A percentile compares a stretch with the other conserved stretches of the same genome.
Evolutionary conservation across 2,329 filamentous ascomycete genomes (phyloP).

Genomic region (Fusarium sp.): DNA sequence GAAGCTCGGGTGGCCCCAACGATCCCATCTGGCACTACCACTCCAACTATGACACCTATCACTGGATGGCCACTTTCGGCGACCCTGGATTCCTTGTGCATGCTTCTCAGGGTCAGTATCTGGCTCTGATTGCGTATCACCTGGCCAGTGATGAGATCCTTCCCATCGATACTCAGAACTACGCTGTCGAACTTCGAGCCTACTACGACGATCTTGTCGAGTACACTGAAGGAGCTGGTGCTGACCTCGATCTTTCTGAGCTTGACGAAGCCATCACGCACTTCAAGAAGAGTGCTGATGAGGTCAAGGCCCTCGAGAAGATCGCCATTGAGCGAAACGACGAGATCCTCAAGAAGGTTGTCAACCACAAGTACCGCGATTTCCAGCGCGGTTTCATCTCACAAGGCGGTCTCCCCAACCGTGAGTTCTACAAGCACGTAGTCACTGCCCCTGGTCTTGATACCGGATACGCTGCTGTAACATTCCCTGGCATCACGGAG

Average conservation of each 20-base stretch:
- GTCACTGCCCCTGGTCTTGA: conserved; percentile 61
- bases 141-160: conserved; percentile 53
- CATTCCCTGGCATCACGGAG: conserved; percentile 72
- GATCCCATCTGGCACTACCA: conserved; percentile 81
- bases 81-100: conserved; percentile 75
- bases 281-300: conserved; percentile 49
- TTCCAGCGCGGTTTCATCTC: conserved; percentile 63
- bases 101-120: conserved; percentile 63
- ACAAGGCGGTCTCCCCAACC: conserved; percentile 58
- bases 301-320: conserved; percentile 49
- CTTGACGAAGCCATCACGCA: conserved; percentile 54
- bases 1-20: conserved; percentile 56
- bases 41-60: conserved; percentile 84
- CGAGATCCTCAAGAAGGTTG: conserved; percentile 47
- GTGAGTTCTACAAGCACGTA: conserved; percentile 60
- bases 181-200: conserved; percentile 52
- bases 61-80: conserved; percentile 85
- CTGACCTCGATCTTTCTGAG: conserved; percentile 52
- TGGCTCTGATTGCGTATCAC: conserved; percentile 54
- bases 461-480: conserved; percentile 57
- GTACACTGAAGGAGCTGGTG: conserved; percentile 47
- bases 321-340: conserved; percentile 47
- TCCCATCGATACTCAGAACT: conserved; percentile 56
- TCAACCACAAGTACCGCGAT: conserved; percentile 61
- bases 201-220: conserved; percentile 54